phyloP scores from a whole-genome alignment of 345 rosid species.

The Salix koriyanagi region DNA sequence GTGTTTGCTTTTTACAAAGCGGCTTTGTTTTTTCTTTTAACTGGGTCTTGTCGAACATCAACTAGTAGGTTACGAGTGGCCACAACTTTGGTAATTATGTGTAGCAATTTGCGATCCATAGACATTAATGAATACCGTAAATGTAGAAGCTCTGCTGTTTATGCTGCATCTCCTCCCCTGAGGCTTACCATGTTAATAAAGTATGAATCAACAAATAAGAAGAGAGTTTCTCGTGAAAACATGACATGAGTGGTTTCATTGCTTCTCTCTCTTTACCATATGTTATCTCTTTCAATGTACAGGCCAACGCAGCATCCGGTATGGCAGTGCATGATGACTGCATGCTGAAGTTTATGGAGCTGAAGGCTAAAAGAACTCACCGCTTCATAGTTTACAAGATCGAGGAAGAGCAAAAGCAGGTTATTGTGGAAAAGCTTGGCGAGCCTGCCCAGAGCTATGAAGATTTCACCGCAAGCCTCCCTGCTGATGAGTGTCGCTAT shows the following conservation, averaged over 20 bases:
- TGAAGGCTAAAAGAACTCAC: conserved; percentile 35
- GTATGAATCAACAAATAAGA: not conserved
- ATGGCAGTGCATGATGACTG: conserved; percentile 40
- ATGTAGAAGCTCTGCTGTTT: not conserved
- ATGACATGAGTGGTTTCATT: not conserved
- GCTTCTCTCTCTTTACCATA: not conserved
- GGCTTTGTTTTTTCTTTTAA: not conserved
- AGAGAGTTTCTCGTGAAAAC: not conserved
- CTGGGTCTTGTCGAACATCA: not conserved
- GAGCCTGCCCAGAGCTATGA: conserved; percentile 36
- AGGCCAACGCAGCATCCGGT: conserved; percentile 40
- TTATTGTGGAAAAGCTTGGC: conserved; percentile 35
- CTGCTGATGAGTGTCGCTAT: conserved; percentile 36
- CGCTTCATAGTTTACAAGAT: conserved; percentile 36
- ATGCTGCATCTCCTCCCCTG: not conserved
- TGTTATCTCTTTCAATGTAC: not conserved
- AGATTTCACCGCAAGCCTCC: conserved; percentile 31
- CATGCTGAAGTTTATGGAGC: conserved; percentile 33
- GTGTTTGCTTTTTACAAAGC: not conserved
- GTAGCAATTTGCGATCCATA: not conserved
- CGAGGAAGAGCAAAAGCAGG: conserved; percentile 41
- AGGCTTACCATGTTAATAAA: not conserved
- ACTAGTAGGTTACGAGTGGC: not conserved
- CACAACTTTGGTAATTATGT: not conserved
- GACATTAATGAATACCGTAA: not conserved